Percentiles rank a stretch among this genome's conserved stretches.
Conservation (phyloP, 768 basidiomycete genomes). For the Auricularia sp. region DNA sequence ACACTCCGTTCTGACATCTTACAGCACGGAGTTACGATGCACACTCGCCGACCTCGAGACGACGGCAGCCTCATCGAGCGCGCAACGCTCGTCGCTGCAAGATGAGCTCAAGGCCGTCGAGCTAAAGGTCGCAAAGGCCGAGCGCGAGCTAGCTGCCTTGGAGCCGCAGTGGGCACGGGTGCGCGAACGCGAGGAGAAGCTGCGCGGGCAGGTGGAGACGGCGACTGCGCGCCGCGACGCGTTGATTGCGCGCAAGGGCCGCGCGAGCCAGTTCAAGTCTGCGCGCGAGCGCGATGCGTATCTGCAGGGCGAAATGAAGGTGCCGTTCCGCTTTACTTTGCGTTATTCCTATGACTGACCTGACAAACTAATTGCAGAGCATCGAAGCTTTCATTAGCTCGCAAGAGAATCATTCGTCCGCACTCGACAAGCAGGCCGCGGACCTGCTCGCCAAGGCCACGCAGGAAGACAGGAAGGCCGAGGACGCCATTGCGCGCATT, state of each 20-base stretch:
- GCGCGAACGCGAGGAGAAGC: conserved; percentile 42
- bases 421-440: conserved; percentile 27
- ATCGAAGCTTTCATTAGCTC: not conserved
- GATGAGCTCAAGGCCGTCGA: conserved; percentile 54
- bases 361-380: not conserved
- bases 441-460: conserved; percentile 46
- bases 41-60: conserved; percentile 60
- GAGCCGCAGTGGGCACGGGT: conserved; percentile 59
- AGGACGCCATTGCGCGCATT: conserved; percentile 40
- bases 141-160: conserved; percentile 49
- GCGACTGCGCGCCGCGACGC: conserved; percentile 59
- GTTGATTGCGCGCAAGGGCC: conserved; percentile 84
- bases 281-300: conserved; percentile 76
- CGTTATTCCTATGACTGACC: not conserved
- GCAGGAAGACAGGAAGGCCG: conserved; percentile 36
- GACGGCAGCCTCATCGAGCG: conserved; percentile 11
- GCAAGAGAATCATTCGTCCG: conserved; percentile 16
- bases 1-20: too few species aligned
- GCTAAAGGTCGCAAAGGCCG: conserved; percentile 50
- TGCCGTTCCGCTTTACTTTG: conserved; percentile 47
- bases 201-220: conserved; percentile 52
- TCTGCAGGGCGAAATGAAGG: conserved; percentile 66
- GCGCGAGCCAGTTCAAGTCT: conserved; percentile 74
- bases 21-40: conserved; percentile 80
- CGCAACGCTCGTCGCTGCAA: conserved; percentile 51